phyloP scores from a whole-genome alignment of 345 rosid genomes.

The Physaria fendleri region DNA sequence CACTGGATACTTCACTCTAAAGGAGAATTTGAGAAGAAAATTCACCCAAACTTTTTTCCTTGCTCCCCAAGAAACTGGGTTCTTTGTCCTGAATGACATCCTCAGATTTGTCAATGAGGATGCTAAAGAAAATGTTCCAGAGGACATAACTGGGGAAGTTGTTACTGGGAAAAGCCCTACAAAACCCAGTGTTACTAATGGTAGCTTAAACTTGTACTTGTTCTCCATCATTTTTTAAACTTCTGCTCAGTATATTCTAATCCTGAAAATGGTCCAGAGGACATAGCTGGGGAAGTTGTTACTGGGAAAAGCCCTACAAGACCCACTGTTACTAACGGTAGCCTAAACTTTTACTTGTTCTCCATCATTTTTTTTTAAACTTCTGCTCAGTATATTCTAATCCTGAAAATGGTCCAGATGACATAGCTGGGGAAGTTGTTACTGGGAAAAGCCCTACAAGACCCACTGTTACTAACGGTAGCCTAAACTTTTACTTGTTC shows the following conservation, averaged over 20 bases:
- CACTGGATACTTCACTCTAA: constrained; percentile 55
- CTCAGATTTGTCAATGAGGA: constrained; percentile 23
- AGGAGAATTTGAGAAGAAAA: constrained; percentile 33
- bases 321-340: too few species aligned
- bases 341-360: too few species aligned
- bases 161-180: not conserved
- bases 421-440: too few species aligned
- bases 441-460: too few species aligned
- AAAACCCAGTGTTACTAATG: not conserved
- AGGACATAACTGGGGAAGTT: not conserved
- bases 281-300: too few species aligned
- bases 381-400: not conserved
- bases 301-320: too few species aligned
- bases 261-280: too few species aligned
- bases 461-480: too few species aligned
- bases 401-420: too few species aligned
- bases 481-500: too few species aligned
- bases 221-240: not conserved
- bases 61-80: constrained; percentile 83
- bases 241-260: not conserved
- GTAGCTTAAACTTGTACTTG: not conserved
- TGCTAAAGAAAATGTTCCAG: not conserved
- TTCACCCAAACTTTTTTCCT: constrained; percentile 72
- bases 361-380: too few species aligned
- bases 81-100: constrained; percentile 74